A percentile compares a stretch with the other conserved stretches of the same genome.
Evolutionary conservation across 2,329 filamentous ascomycete genomes (phyloP).

Genomic region (Corinectria fuckeliana): DNA sequence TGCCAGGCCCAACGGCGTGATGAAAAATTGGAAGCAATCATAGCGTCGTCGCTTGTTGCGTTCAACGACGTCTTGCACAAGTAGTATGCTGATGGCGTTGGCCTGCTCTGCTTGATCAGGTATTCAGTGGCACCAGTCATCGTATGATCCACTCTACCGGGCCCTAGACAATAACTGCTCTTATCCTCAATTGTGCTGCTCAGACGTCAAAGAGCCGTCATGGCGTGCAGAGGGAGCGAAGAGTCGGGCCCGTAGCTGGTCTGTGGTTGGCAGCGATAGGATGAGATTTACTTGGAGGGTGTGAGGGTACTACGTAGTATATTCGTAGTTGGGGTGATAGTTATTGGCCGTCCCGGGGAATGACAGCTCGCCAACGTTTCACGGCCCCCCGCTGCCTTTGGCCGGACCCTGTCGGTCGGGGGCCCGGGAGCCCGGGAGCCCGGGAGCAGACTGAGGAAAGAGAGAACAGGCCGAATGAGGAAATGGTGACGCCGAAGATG

Average conservation of each 20-base stretch:
- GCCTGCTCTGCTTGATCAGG: neutral
- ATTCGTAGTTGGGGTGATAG: too few relatives aligned
- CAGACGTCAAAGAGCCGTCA: slow-evolving; percentile 9
- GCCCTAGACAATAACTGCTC: neutral
- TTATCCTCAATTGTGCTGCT: neutral
- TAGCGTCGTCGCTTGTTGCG: neutral
- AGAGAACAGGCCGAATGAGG: slow-evolving; percentile 15
- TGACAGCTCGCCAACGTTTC: slow-evolving; percentile 28
- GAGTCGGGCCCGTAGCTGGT: slow-evolving; percentile 11
- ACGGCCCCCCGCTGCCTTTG: slow-evolving; percentile 4
- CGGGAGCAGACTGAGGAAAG: slow-evolving; percentile 24
- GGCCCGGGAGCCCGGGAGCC: too few relatives aligned
- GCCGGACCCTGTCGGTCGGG: neutral
- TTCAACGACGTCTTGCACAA: neutral
- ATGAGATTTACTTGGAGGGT: slow-evolving; percentile 11
- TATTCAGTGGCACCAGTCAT: neutral
- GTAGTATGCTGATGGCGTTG: neutral
- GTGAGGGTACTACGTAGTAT: neutral
- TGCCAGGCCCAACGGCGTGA: neutral
- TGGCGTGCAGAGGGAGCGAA: slow-evolving; percentile 3
- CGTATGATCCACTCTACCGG: slow-evolving; percentile 1
- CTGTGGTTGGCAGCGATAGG: slow-evolving; percentile 14
- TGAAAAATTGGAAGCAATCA: slow-evolving; percentile 3
- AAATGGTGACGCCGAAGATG: slow-evolving; percentile 15
- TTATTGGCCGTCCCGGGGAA: slow-evolving; percentile 7